Base-by-base conservation (phyloP, 805 yeast species). In the Teunomyces funiuensis region DNA sequence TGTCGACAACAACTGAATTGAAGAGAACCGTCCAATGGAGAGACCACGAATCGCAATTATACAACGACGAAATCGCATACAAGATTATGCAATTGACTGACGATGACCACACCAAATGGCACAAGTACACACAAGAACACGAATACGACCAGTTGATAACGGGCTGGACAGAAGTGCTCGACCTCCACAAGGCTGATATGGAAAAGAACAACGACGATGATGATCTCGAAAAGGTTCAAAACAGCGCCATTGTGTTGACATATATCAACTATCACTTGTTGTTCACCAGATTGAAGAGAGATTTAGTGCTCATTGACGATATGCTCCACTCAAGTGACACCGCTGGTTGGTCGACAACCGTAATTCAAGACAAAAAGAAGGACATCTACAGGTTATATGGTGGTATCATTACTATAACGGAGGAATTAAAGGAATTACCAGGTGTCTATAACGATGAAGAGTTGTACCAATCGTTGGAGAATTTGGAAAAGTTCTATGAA, bases 391-490 rank as follows among this genome's bases (percentile, higher is more conserved):
- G 82, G 43, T 58, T 83, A 17, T 73, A 71, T 44, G 77, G 74
- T 16, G 66, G 73, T 6, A 71, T 87, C 28, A 59, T 73, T 9
- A 65, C 71, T 36, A 80, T 85, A 13, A 58, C 83, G 26, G 63
- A 63, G 3, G 83, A 83, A 49, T 63, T 88, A 34, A 71, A 76
- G 54, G 96, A 88, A 45, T 73, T 93, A 39, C 97, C 97, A 0
- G 98, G 98, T 71, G 96, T 91, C 14, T 81, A 85, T 55, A 86
- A 87, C 40, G 96, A 88, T 57, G 93, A 85, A 40, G 82, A 75
- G 16, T 71, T 91, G 41, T 59, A 68, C 46, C 63, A 65, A 5
- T 77, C 83, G 6, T 67, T 93, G 33, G 72, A 69, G 9, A 51
- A 72, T 11, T 63, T 88, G 51, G 64, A 67, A 22, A 54, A 57